Percentiles rank a stretch among this genome's conserved stretches.
Conservation (phyloP, 2,329 filamentous ascomycete species). For the Fonsecaea multimorphosa region DNA sequence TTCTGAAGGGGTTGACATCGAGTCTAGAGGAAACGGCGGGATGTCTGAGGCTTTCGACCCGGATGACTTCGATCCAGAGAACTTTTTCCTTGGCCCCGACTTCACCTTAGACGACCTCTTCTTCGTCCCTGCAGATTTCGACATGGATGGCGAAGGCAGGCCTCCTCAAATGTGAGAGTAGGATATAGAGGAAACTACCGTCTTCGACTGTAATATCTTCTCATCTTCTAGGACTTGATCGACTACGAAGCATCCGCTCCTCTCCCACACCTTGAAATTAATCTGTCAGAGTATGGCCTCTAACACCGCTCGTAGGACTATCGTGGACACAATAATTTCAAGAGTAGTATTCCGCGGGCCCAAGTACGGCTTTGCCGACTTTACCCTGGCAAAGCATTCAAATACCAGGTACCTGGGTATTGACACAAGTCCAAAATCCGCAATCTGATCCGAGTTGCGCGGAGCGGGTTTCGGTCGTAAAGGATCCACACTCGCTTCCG, state of each 20-base stretch:
- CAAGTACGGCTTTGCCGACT: too few species aligned
- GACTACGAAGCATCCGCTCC: too few species aligned
- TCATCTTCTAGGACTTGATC: too few species aligned
- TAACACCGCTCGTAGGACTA: too few species aligned
- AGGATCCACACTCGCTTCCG: background rate
- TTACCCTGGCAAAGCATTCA: too few species aligned
- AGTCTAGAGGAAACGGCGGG: background rate
- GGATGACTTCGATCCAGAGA: constrained; percentile 15
- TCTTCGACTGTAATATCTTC: too few species aligned
- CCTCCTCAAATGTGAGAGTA: background rate
- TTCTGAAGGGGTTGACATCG: constrained; percentile 5
- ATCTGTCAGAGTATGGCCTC: too few species aligned
- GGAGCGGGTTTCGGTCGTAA: background rate
- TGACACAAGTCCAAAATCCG: too few species aligned
- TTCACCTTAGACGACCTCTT: constrained; percentile 19
- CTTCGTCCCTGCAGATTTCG: constrained; percentile 11
- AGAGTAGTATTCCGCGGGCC: too few species aligned
- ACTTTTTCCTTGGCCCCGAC: background rate
- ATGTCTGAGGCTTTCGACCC: constrained; percentile 12
- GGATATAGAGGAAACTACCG: background rate
- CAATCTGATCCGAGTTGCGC: background rate
- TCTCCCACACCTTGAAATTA: too few species aligned
- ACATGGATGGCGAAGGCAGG: constrained; percentile 5
- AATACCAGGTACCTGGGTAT: too few species aligned
- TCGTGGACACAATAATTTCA: too few species aligned